Conservation (phyloP, 1,139 yeast genomes). For the Yamadazyma sp. region DNA sequence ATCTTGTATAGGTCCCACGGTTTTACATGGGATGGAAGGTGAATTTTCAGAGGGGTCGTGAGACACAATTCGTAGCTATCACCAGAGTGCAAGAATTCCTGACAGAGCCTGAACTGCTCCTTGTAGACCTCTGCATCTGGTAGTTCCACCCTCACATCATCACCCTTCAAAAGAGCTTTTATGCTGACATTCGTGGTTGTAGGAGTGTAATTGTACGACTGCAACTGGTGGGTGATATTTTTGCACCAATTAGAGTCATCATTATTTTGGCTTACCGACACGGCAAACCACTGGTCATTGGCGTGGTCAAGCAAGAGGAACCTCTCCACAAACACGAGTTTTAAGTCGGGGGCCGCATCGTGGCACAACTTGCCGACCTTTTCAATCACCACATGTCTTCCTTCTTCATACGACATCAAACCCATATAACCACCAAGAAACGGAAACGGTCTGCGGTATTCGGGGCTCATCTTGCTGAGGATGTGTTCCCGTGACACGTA, state of each 20-base stretch:
- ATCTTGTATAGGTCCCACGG: slow-evolving; percentile 84
- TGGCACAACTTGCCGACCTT: slow-evolving; percentile 32
- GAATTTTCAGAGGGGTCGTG: slow-evolving; percentile 72
- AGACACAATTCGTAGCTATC: slow-evolving; percentile 93
- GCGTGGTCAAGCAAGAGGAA: slow-evolving; percentile 56
- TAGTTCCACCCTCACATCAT: slow-evolving; percentile 37
- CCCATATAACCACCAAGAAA: slow-evolving; percentile 92
- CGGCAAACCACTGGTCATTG: slow-evolving; percentile 50
- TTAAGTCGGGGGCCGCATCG: slow-evolving; percentile 63
- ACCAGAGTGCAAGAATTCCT: slow-evolving; percentile 69
- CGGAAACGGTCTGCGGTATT: slow-evolving; percentile 46
- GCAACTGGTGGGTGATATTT: slow-evolving; percentile 2
- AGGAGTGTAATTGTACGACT: slow-evolving; percentile 13
- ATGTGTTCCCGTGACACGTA: slow-evolving; percentile 24
- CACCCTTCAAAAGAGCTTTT: slow-evolving; percentile 21
- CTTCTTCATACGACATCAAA: slow-evolving; percentile 82
- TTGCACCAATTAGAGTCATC: slow-evolving; percentile 35
- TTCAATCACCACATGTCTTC: slow-evolving; percentile 43
- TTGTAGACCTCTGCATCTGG: slow-evolving; percentile 61
- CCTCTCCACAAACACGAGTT: slow-evolving; percentile 70
- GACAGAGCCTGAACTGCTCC: slow-evolving; percentile 61
- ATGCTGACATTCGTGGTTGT: slow-evolving; percentile 21
- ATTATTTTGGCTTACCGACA: slow-evolving; percentile 46
- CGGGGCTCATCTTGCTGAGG: slow-evolving; percentile 11
- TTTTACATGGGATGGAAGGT: slow-evolving; percentile 41